phyloP scores from a whole-genome alignment of 345 rosid genomes.

The Rhizophora apiculata region DNA sequence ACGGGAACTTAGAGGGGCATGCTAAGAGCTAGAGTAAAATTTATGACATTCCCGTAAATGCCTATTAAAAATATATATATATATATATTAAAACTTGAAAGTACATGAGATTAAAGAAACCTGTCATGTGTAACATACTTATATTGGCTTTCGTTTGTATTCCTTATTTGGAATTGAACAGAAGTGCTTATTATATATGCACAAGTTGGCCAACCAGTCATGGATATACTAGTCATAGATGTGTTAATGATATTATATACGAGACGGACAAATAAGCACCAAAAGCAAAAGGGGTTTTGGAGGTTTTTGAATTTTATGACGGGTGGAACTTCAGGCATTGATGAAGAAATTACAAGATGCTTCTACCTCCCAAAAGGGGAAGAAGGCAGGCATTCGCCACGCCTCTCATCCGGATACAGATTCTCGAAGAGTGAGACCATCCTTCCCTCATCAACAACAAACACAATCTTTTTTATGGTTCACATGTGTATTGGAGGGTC shows the following conservation, averaged over 20 bases:
- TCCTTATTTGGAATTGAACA: conserved; percentile 13
- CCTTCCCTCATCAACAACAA: background rate
- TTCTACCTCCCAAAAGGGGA: conserved; percentile 14
- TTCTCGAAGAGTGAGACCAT: conserved; percentile 49
- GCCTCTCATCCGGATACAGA: conserved; percentile 37
- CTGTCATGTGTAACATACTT: background rate
- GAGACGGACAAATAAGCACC: background rate
- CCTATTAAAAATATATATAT: too few species aligned
- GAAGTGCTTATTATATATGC: background rate
- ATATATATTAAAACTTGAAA: too few species aligned
- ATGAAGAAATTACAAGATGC: conserved; percentile 35
- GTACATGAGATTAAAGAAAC: too few species aligned
- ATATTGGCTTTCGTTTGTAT: conserved; percentile 11
- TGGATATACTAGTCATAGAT: background rate
- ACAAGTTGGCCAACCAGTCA: too few species aligned
- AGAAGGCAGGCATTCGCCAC: conserved; percentile 50
- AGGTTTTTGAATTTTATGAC: conserved; percentile 8
- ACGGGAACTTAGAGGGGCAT: too few species aligned
- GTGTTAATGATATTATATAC: conserved; percentile 6
- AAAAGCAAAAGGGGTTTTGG: background rate
- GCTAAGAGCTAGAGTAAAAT: too few species aligned
- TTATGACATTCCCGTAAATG: too few species aligned
- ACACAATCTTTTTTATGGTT: too few species aligned
- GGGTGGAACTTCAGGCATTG: conserved; percentile 28
- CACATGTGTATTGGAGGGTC: too few species aligned